Conservation (phyloP, 805 yeast genomes). For the Candida vaughaniae region DNA sequence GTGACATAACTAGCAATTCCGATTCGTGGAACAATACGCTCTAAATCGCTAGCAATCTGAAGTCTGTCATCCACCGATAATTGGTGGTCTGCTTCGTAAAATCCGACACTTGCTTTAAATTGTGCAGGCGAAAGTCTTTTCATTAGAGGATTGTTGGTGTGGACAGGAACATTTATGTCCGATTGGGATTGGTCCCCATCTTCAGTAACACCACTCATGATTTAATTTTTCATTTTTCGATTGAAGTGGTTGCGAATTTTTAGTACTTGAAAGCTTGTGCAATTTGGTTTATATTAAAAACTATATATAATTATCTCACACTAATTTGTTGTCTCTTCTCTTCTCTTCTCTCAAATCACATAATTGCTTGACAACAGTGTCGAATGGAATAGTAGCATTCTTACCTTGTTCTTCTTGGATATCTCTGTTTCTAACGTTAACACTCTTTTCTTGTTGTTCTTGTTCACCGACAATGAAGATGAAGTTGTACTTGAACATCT, state of each 20-base stretch:
- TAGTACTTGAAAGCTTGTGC: no score
- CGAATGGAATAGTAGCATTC: slow-evolving; percentile 77
- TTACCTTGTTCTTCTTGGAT: slow-evolving; percentile 90
- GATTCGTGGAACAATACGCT: slow-evolving; percentile 21
- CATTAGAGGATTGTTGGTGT: slow-evolving; percentile 24
- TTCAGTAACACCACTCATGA: no score
- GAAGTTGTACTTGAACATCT: slow-evolving; percentile 90
- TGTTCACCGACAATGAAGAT: slow-evolving; percentile 96
- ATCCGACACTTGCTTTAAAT: slow-evolving; percentile 35
- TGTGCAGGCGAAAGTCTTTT: slow-evolving; percentile 31
- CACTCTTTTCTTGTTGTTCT: slow-evolving; percentile 75
- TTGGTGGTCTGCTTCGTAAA: slow-evolving; percentile 41
- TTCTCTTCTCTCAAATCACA: slow-evolving; percentile 64
- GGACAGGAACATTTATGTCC: no score
- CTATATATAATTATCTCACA: slow-evolving; percentile 11
- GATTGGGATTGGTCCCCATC: no score
- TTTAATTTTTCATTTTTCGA: no score
- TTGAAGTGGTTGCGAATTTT: no score
- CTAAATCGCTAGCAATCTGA: slow-evolving; percentile 30
- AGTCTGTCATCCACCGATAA: slow-evolving; percentile 31
- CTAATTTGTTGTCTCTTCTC: slow-evolving; percentile 64
- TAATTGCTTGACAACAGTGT: slow-evolving; percentile 69
- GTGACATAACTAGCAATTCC: slow-evolving; percentile 26
- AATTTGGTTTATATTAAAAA: no score
- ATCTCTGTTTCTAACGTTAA: slow-evolving; percentile 96